Evolutionary conservation across 192 early-diverging fungal genomes (phyloP), one percentile per base, ranked within the genome.

Genomic region (Coemansia sp.): DNA sequence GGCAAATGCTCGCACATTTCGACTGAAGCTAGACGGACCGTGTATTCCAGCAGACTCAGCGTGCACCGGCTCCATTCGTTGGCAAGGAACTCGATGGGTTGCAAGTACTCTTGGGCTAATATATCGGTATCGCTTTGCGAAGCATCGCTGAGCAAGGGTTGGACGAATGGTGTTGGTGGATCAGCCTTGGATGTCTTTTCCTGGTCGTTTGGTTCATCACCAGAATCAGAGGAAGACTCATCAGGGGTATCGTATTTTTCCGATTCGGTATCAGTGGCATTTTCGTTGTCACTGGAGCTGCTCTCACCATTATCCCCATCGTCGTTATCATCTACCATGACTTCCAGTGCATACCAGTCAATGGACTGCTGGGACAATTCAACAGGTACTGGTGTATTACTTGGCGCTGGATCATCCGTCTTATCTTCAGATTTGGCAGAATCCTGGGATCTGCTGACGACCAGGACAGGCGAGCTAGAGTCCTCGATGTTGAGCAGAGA

Each of bases 401-500:
- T 44, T 44, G 0, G 15, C 41, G 4, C 20, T 55, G 25, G 41
- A 42, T 14, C 41, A 47, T 34, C 27, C 30, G 33, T 34, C 9
- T 34, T 34, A 6, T 34, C 33, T 34, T 4, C 31, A 28, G 64
- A 55, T 22, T 61, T 6, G 54, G 48, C 4, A 28, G 52, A 11
- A 4, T n/a, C 41, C 17, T 10, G 41, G 2, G 41, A 44, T 91
- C 57, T 23, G 48, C 90, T 89, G 15, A 93, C 20, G 2, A 93
- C 89, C 25, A 93, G 70, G 7, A 90, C 89, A 0, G 91, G 87
- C 2, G 80, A 64, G 23, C 61, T 83, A 1, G 85, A 79, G 22
- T 91, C 89, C 48, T 92, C 89, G 56, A 92, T 91, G 59, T 91
- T 89, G 3, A 93, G 68, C 47, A 93, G 67, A 28, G 81, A 75